These are phyloP conservation scores for Chlorella sp. DNA, from an alignment of 139 green algal species.

Conservation along the genomic window DNA sequence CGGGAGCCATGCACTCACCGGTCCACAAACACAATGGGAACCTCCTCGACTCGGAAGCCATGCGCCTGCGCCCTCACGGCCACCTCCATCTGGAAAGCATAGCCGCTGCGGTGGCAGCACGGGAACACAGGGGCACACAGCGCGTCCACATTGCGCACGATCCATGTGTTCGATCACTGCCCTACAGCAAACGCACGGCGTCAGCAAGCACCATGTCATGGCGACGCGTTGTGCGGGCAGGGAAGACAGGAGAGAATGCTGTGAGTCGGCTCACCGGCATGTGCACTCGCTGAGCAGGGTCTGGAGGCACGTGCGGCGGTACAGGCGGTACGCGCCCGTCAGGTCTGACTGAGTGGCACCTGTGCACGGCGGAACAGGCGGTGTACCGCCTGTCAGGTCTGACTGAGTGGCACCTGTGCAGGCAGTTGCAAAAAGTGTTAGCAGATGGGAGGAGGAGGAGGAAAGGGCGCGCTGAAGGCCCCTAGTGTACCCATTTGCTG, in stretches of 20 bases:
- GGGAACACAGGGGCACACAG: too few species aligned
- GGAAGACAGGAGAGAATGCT: too few species aligned
- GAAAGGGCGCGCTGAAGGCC: too few species aligned
- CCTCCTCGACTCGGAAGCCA: slow-evolving; percentile 66
- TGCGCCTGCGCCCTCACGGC: slow-evolving; percentile 69
- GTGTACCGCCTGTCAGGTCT: slow-evolving; percentile 92
- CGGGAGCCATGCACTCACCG: slow-evolving; percentile 12
- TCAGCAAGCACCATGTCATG: too few species aligned
- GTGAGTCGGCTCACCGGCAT: slow-evolving; percentile 11
- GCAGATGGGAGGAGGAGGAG: too few species aligned
- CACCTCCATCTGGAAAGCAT: slow-evolving; percentile 98
- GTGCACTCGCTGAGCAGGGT: slow-evolving; percentile 36
- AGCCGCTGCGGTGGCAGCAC: slow-evolving; percentile 51
- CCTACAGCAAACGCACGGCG: too few species aligned
- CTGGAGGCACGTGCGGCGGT: slow-evolving; percentile 46
- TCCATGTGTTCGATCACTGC: too few species aligned
- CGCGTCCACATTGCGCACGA: too few species aligned
- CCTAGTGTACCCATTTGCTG: too few species aligned
- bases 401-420: background rate
- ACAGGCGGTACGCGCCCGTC: slow-evolving; percentile 91
- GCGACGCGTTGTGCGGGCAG: too few species aligned
- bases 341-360: slow-evolving; percentile 57
- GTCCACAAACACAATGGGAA: slow-evolving; percentile 99
- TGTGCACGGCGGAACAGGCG: background rate
- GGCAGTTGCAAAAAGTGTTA: background rate